Base-by-base conservation (phyloP, 1,139 yeast genomes). In the Yamadazyma sp. region DNA sequence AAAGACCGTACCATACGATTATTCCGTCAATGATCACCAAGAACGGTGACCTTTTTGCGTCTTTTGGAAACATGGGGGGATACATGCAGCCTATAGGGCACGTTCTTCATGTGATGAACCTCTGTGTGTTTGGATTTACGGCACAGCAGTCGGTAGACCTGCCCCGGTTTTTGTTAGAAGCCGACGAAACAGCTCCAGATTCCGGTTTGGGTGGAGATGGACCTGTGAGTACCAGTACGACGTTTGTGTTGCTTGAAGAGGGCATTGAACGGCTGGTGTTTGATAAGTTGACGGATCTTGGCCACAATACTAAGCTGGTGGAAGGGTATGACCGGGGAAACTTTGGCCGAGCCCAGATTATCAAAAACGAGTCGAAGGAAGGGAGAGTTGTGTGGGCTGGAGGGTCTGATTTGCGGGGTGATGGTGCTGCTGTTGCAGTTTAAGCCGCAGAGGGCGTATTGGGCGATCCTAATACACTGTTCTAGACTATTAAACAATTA, bases 61-160 rank as follows among this genome's bases (percentile, higher is more conserved):
- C 85, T 3, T 84, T 77, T 52, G 95, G 95, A 24, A 86, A 85
- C 48, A 86, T 86, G 90, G 95, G 95, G 16, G 95, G 92, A 0
- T 86, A 80, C 62, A 86, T 83, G 67, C 95, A 86, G 56, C 95
- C 95, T 2, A 88, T 84, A 47, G 90, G 92, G 1, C 95, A 86
- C 50, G 81, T 86, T 3, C 92, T 86, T 53, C 90, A 85, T 39
- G 82, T 79, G 25, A 59, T 84, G 45, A 86, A 86, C 56, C 58
- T 86, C 67, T 53, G 76, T 1, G 54, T 81, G 10, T 86, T 82
- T 57, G 80, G 80, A 0, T 62, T 82, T 56, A 74, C 79, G 38
- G 87, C 94, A 1, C 95, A 86, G 56, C 77, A 80, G 48, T 83
- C 89, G 25, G 61, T 85, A 28, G 95, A 86, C 56, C 80, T 86